Evolutionary conservation across 331 rosid genomes (phyloP), one percentile per base, ranked within the genome.

Genomic region (Acacia pycnantha): DNA sequence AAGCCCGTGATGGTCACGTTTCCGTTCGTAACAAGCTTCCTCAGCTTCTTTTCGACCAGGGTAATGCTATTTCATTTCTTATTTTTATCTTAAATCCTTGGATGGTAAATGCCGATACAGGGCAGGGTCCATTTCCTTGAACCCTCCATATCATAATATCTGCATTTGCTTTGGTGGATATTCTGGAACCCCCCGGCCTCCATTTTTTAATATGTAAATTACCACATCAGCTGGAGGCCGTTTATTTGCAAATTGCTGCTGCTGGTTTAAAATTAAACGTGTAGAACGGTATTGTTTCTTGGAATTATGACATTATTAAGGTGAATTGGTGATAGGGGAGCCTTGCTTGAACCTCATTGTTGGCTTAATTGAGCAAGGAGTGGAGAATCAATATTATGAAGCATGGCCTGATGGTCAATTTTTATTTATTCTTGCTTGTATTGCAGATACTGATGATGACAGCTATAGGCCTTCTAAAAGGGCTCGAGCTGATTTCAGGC

Each of bases 371-470:
- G n/a, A 62, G 40, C 40, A 62, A 62, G 69, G 70, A 15, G 43
- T 29, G 41, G 70, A 64, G 70, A 43, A 14, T 27, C 41, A 64
- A 64, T 64, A 6, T 64, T 13, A 29, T 64, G 70, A 64, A 64
- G n/a, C 70, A 29, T 29, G 70, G 70, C 41, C 21, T 64, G 40
- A 29, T 64, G 70, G 4, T 29, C 11, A 13, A 64, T 29, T 64
- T 62, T 27, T 27, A 29, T 14, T 14, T 64, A 64, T 27, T 29
- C 41, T 64, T 64, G n/a, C 11, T 29, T 64, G 21, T 62, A 15
- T 27, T 64, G 70, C 70, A 64, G 70, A 64, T 64, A 64, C 70
- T 29, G 70, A 64, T 64, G 70, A 64, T 14, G 70, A 64, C 70
- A 64, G 70, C 70, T 64, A 64, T 15, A 64, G 70, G 70, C 70